Percentiles rank a stretch among this genome's conserved stretches.
Evolutionary conservation across 2,329 filamentous ascomycete species (phyloP).

Genomic region (Dothidotthia symphoricarpi): DNA sequence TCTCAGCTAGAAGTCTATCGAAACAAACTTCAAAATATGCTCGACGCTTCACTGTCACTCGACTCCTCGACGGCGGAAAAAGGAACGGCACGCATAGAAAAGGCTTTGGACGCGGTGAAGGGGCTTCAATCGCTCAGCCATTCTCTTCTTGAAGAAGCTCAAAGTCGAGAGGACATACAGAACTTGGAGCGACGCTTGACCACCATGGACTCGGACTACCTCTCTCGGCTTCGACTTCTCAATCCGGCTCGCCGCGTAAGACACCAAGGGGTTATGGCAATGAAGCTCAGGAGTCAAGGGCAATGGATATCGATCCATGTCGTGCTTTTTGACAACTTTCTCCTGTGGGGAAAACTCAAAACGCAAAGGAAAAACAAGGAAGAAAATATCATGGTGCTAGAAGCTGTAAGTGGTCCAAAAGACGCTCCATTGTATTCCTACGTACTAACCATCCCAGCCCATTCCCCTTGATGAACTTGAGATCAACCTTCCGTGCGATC

Average conservation of each 20-base stretch:
- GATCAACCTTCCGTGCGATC: conserved; percentile 9
- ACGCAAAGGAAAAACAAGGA: conserved; percentile 18
- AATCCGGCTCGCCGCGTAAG: conserved; percentile 17
- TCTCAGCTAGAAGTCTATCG: conserved; percentile 24
- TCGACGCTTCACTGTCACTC: conserved; percentile 6
- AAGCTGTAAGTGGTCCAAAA: conserved; percentile 14
- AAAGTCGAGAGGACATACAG: conserved; percentile 23
- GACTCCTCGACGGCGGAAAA: conserved; percentile 2
- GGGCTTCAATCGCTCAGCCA: conserved; percentile 12
- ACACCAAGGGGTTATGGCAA: conserved; percentile 27
- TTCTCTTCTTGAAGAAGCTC: conserved; percentile 13
- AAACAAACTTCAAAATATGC: conserved; percentile 15
- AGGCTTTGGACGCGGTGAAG: conserved; percentile 13
- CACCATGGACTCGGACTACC: conserved; percentile 12
- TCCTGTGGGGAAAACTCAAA: conserved; percentile 33
- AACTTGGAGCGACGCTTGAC: conserved; percentile 26
- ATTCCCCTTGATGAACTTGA: conserved; percentile 17
- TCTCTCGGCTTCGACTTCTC: conserved; percentile 19
- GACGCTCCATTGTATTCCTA: neutral
- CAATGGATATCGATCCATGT: conserved; percentile 32
- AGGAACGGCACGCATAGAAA: conserved; percentile 12
- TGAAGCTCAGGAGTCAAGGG: conserved; percentile 32
- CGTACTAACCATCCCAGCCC: conserved; percentile 14
- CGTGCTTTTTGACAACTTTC: conserved; percentile 30
- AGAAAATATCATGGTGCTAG: conserved; percentile 16